Evolutionary conservation across 2,329 filamentous ascomycete genomes (phyloP), one percentile per base, ranked within the genome.

Genomic region (Phialophora tarda): DNA sequence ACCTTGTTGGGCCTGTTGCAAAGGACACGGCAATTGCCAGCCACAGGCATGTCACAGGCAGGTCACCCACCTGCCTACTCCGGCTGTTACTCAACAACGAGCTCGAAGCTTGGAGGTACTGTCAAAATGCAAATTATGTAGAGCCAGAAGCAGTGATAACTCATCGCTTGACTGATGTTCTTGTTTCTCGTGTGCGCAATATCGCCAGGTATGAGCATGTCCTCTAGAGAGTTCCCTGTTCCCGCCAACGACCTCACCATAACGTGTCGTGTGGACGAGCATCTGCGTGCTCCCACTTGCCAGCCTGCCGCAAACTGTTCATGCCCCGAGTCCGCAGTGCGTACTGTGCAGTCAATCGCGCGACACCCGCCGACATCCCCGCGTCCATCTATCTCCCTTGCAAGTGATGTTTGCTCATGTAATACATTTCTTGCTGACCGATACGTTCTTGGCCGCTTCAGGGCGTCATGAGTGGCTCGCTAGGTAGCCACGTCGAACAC

Each of bases 361-460:
- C 59, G 51, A 54, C 28, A 53, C 17, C 24, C 8, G 24, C 21
- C 48, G 28, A 41, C 28, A 50, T 21, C 41, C 57, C 57, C 47
- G n/a, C 28, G 24, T 26, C 32, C 47, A 21, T 12, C 14, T 24
- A 17, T 41, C 41, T 51, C 34, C 51, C 51, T 34, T 44, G 41
- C 51, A 44, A 28, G 11, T 44, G 4, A 50, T 38, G 26, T 32
- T 59, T 59, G 65, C 58, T 67, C 65, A 67, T 67, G 65, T 67
- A 67, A 67, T 62, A 64, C 53, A 48, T 50, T 64, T 65, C 65
- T 58, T 68, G 69, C 69, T 71, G 63, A 71, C 65, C 63, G 65
- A 69, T 68, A 48, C 12, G 24, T 14, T 26, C 47, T 64, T 66
- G 59, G 50, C 60, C 21, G 23, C 28, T 41, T 50, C 12, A 41